These are phyloP conservation scores for Trichoderma gracile DNA, from an alignment of 2,329 filamentous ascomycete species.

Conservation along the genomic window DNA sequence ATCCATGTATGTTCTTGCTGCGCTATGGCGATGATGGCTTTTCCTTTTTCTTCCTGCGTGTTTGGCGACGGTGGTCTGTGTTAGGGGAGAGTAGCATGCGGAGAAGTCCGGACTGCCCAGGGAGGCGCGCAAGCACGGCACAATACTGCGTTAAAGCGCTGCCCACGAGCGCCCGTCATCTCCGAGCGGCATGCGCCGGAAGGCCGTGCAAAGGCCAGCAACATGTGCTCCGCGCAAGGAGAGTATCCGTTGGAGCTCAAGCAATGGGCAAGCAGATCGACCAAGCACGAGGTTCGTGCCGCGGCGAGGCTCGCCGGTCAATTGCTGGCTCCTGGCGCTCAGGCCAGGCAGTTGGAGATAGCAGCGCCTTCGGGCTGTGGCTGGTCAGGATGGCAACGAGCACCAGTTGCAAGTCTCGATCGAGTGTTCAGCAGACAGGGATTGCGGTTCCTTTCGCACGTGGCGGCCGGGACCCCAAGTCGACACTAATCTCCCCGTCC, in stretches of 20 bases:
- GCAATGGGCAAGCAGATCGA: not conserved
- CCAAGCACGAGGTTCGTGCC: constrained; percentile 7
- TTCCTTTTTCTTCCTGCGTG: not conserved
- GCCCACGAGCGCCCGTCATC: constrained; percentile 1
- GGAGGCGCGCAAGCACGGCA: not conserved
- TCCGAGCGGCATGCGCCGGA: constrained; percentile 17
- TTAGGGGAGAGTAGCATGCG: not conserved
- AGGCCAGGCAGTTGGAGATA: not conserved
- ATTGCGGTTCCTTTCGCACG: constrained; percentile 28
- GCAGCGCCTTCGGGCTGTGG: not conserved
- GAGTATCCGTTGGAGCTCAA: not conserved
- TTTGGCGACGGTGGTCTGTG: constrained; percentile 1
- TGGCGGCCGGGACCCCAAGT: constrained; percentile 29
- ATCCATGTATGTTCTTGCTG: constrained; percentile 7
- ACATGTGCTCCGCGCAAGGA: not conserved
- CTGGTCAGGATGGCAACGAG: constrained; percentile 25
- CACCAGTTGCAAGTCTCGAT: constrained; percentile 24
- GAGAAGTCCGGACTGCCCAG: not conserved
- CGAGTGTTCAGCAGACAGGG: constrained; percentile 22
- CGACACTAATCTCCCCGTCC: constrained; percentile 28
- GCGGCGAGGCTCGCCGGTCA: not conserved
- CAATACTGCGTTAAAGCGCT: not conserved
- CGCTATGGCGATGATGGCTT: not conserved
- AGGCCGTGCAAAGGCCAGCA: not conserved
- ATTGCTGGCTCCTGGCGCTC: constrained; percentile 3